phyloP scores from a whole-genome alignment of 495 filamentous ascomycete genomes.

The Bathelium albidoporum region DNA sequence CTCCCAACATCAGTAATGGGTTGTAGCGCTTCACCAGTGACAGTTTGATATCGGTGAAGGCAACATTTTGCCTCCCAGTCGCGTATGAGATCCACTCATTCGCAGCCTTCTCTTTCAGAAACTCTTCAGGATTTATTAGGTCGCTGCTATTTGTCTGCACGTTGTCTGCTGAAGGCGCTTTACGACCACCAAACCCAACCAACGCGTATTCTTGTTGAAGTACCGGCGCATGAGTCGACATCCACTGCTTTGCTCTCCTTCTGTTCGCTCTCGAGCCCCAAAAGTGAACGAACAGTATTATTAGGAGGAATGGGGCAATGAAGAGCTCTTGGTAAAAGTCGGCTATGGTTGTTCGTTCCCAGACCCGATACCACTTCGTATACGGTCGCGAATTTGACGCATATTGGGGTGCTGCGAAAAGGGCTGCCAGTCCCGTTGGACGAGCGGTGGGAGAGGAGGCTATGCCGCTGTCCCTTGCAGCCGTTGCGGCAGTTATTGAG shows the following conservation, averaged over 20 bases:
- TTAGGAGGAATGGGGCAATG: constrained; percentile 60
- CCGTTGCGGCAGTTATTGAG: constrained; percentile 32
- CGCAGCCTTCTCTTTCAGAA: constrained; percentile 72
- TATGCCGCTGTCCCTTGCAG: constrained; percentile 35
- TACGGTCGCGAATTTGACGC: constrained; percentile 41
- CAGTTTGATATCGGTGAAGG: constrained; percentile 77
- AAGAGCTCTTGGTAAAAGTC: constrained; percentile 86
- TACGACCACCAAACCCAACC: constrained; percentile 62
- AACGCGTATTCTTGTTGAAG: constrained; percentile 75
- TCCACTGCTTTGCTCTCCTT: constrained; percentile 69
- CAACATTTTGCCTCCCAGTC: constrained; percentile 87
- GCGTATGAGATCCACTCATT: constrained; percentile 82
- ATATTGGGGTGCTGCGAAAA: constrained; percentile 4
- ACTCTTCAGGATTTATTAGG: constrained; percentile 42
- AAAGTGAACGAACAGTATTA: constrained; percentile 69
- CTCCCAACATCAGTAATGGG: constrained; percentile 61
- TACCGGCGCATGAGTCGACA: constrained; percentile 57
- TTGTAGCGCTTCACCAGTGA: constrained; percentile 83
- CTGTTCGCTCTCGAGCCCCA: constrained; percentile 76
- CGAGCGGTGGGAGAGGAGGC: constrained; percentile 37
- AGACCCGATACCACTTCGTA: constrained; percentile 94
- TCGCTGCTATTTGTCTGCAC: constrained; percentile 22
- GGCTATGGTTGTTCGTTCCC: constrained; percentile 68
- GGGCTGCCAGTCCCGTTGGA: constrained; percentile 13
- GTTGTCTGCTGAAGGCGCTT: constrained; percentile 27